These are phyloP conservation scores for Hydnum rufescens DNA, from an alignment of 768 basidiomycete genomes.

Conservation along the genomic window DNA sequence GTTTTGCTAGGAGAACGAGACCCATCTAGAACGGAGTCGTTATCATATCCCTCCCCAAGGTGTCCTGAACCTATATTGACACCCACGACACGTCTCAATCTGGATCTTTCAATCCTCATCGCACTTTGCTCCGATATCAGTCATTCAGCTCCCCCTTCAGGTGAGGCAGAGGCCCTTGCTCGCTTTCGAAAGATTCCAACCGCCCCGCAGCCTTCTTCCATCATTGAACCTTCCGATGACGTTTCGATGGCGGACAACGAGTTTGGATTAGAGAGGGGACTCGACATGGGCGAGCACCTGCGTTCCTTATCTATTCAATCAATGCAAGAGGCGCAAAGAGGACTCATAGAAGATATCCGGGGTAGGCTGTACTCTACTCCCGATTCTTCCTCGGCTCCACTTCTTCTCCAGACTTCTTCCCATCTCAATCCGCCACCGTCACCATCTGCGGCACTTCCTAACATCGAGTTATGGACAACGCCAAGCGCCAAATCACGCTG, in stretches of 20 bases:
- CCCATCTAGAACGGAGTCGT: neutral
- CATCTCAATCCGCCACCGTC: neutral
- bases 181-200: neutral
- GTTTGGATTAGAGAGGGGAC: neutral
- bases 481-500: constrained; percentile 53
- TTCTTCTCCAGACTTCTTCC: too few species aligned
- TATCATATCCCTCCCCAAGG: constrained; percentile 23
- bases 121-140: constrained; percentile 70
- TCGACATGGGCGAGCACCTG: constrained; percentile 29
- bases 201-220: neutral
- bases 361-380: neutral
- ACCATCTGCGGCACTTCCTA: neutral
- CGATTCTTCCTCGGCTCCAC: neutral
- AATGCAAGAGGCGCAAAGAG: constrained; percentile 49
- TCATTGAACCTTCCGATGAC: neutral
- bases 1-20: neutral
- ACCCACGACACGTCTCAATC: constrained; percentile 41
- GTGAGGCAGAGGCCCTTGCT: neutral
- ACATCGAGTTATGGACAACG: constrained; percentile 62
- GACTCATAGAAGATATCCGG: constrained; percentile 41
- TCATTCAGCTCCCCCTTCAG: constrained; percentile 41
- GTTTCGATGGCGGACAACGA: neutral
- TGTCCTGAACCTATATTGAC: constrained; percentile 20
- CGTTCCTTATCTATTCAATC: constrained; percentile 53
- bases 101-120: constrained; percentile 71